Base-by-base conservation (phyloP, 768 basidiomycete genomes). In the Naematelia encephala region DNA sequence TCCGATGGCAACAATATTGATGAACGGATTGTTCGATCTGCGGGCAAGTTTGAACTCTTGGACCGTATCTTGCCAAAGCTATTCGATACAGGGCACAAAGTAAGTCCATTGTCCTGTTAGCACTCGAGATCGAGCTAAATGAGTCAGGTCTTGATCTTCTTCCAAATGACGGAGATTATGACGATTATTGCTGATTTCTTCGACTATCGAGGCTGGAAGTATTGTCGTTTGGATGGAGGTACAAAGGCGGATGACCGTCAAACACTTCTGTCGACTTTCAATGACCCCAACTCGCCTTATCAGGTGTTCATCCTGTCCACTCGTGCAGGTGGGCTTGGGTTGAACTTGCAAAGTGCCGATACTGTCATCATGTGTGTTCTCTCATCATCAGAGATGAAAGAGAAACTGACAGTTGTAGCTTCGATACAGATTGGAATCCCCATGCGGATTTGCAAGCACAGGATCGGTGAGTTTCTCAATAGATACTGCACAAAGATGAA, bases 121-220 rank as follows among this genome's bases (percentile, higher is more conserved):
- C n/a, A n/a, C n/a, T 49, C 19, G 44, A 44, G 84, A 50, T 56
- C 13, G 51, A 23, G 80, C 82, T 56, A 26, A 12, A 23, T 21
- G 2, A 12, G 10, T 0, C 63, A 91, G 89, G 90, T 94, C 47
- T 85, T 99, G 57, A 97, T 99, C 68, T 98, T 99, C 85, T 98
- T 98, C 86, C 96, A 99, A 79, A 97, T 98, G 96, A 97, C 93
- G 14, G 90, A 91, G 72, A 91, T 97, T 68, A 96, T 98, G 93
- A 90, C 94, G 63, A 92, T 96, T 74, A 91, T 94, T 85, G 90
- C 91, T 69, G 93, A 97, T 70, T 97, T 92, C 71, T 79, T 96
- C 71, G 89, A 88, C 74, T 86, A 87, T 82, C 85, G 86, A 84
- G 83, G 84, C 3, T 90, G 84, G 84, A 87, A 89, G 67, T 87